Evolutionary conservation across 306 rosid species (phyloP).

Genomic region (Pyrus betulifolia): DNA sequence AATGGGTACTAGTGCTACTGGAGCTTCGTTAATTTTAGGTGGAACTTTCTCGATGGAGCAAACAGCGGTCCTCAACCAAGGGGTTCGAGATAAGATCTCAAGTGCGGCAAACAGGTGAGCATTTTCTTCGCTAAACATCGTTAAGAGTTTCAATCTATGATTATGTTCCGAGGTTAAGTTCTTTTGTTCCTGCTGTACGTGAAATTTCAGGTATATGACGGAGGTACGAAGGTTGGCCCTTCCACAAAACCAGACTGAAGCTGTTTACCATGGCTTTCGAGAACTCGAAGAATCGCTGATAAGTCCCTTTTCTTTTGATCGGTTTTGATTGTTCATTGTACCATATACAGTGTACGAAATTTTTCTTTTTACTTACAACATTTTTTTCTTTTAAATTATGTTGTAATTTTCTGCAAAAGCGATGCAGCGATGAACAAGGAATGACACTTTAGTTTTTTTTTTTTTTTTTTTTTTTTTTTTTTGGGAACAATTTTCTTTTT

Average conservation of each 20-base stretch:
- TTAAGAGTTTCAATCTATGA: not conserved
- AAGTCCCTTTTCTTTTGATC: slow-evolving; percentile 61
- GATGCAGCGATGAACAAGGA: no score
- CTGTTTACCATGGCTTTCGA: slow-evolving; percentile 66
- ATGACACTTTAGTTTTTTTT: no score
- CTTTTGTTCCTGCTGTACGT: slow-evolving; percentile 15
- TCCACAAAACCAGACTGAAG: slow-evolving; percentile 76
- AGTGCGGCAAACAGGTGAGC: slow-evolving; percentile 81
- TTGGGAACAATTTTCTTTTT: no score
- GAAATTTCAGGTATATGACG: slow-evolving; percentile 69
- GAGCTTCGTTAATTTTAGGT: slow-evolving; percentile 59
- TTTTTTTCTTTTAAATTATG: not conserved
- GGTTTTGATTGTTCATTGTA: slow-evolving; percentile 43
- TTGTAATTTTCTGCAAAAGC: not conserved
- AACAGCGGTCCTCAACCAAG: slow-evolving; percentile 58
- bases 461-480: no score
- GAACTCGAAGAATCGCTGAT: slow-evolving; percentile 91
- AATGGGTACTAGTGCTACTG: slow-evolving; percentile 52
- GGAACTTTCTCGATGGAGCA: slow-evolving; percentile 75
- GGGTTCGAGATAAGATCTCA: slow-evolving; percentile 86
- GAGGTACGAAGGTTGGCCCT: slow-evolving; percentile 87
- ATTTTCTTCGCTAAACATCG: not conserved
- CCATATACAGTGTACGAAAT: slow-evolving; percentile 30
- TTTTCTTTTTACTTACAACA: slow-evolving; percentile 17
- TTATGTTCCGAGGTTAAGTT: not conserved